Conservation (phyloP, 148 eudicot species). For the Fallopia convolvulus region DNA sequence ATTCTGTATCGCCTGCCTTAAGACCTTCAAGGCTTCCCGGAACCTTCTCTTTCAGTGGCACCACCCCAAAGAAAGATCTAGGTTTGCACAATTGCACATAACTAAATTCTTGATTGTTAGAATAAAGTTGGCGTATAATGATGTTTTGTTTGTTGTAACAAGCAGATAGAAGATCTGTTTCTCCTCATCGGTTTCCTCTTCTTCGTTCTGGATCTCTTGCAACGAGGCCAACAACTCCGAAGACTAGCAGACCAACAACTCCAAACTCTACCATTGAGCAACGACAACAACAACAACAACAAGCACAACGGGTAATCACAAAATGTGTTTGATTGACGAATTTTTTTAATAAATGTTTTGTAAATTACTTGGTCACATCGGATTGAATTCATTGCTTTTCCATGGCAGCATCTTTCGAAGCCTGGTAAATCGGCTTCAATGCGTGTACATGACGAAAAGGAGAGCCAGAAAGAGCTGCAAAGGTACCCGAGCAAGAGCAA, state of each 20-base stretch:
- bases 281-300: slow-evolving; percentile 17
- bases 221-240: slow-evolving; percentile 44
- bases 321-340: slow-evolving; percentile 34
- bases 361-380: neutral
- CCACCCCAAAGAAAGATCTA: slow-evolving; percentile 41
- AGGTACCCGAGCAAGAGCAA: slow-evolving; percentile 69
- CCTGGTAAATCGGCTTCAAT: slow-evolving; percentile 71
- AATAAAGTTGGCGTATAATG: neutral
- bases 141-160: slow-evolving; percentile 18
- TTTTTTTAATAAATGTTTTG: too few species aligned
- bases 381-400: neutral
- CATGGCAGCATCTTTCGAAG: slow-evolving; percentile 39
- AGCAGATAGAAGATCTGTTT: slow-evolving; percentile 42
- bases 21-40: slow-evolving; percentile 41
- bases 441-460: slow-evolving; percentile 46
- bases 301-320: slow-evolving; percentile 14
- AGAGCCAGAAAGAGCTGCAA: slow-evolving; percentile 37
- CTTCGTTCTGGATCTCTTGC: slow-evolving; percentile 63
- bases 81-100: slow-evolving; percentile 25
- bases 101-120: neutral
- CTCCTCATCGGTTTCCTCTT: slow-evolving; percentile 72
- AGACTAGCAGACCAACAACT: slow-evolving; percentile 35
- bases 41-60: slow-evolving; percentile 37
- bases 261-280: slow-evolving; percentile 45
- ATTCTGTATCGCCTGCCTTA: slow-evolving; percentile 60